Conservation (phyloP, 1,284 basidiomycete species). For the Trametes hirsuta region DNA sequence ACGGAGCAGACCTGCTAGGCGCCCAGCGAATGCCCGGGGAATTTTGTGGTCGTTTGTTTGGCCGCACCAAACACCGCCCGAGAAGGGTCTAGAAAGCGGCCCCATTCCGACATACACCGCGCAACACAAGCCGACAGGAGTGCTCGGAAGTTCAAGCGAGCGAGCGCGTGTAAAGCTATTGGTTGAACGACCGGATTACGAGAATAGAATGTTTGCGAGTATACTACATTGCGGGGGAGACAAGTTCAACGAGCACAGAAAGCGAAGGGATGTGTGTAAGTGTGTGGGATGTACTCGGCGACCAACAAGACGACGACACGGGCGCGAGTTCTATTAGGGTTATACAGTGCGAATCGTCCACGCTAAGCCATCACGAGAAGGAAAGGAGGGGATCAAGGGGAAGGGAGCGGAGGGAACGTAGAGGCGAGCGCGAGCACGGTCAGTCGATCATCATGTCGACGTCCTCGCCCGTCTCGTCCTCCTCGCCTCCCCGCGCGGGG, state of each 20-base stretch:
- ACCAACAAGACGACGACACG: no score
- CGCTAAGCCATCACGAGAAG: no score
- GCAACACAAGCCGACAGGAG: no score
- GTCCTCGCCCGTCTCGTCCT: conserved; percentile 8
- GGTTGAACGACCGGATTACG: no score
- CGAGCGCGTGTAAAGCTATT: no score
- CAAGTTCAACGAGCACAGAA: conserved; percentile 3
- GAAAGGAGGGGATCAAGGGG: no score
- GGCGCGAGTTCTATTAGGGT: no score
- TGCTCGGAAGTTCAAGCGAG: no score
- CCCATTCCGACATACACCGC: not conserved
- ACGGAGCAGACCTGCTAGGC: conserved; percentile 6
- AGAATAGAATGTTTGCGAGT: conserved; percentile 23
- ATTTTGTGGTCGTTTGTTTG: conserved; percentile 36
- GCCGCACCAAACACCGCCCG: conserved; percentile 31
- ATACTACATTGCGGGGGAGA: conserved; percentile 30
- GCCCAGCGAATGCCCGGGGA: conserved; percentile 8
- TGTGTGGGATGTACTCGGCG: not conserved
- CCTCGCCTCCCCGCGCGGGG: not conserved
- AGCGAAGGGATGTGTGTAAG: not conserved
- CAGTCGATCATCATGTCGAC: conserved; percentile 25
- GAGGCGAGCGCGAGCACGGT: not conserved
- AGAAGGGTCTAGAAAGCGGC: conserved; percentile 30
- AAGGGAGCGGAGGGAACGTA: not conserved
- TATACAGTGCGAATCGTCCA: no score